Percentiles rank a stretch among this genome's conserved stretches.
Evolutionary conservation across 2,329 filamentous ascomycete genomes (phyloP).

Genomic region (Sporothrix variecibatus): DNA sequence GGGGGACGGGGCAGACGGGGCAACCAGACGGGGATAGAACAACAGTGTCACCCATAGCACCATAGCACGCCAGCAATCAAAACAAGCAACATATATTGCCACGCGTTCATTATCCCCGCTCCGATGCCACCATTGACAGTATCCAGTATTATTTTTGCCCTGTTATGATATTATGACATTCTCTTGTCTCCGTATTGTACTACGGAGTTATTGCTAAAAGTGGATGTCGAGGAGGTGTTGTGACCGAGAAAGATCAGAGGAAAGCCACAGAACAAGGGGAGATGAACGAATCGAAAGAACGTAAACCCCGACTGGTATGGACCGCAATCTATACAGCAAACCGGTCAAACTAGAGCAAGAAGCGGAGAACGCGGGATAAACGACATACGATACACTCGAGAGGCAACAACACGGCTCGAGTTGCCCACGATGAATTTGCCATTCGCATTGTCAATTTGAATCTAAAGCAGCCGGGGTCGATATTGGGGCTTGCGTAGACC

Average conservation of each 20-base stretch:
- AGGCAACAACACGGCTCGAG: background rate
- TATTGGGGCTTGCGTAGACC: slow-evolving; percentile 8
- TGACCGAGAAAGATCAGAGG: background rate
- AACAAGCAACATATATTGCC: background rate
- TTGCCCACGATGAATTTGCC: background rate
- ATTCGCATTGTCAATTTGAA: background rate
- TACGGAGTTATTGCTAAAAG: background rate
- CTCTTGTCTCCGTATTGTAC: background rate
- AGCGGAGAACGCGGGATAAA: background rate
- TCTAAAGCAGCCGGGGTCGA: background rate
- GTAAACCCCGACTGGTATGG: background rate
- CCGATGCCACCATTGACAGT: background rate
- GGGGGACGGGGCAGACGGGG: background rate
- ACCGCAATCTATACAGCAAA: background rate
- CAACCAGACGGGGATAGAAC: background rate
- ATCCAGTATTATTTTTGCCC: background rate
- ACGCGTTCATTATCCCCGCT: slow-evolving; percentile 9
- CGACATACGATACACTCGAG: background rate
- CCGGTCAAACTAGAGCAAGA: background rate
- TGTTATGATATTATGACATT: background rate
- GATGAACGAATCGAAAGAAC: background rate
- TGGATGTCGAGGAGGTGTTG: background rate
- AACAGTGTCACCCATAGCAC: background rate
- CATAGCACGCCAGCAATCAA: background rate
- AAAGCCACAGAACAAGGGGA: background rate